A percentile compares a stretch with the other conserved stretches of the same genome.
These are phyloP conservation scores for Trichoderma koningii DNA, from an alignment of 2,329 filamentous ascomycete genomes.

Conservation along the genomic window DNA sequence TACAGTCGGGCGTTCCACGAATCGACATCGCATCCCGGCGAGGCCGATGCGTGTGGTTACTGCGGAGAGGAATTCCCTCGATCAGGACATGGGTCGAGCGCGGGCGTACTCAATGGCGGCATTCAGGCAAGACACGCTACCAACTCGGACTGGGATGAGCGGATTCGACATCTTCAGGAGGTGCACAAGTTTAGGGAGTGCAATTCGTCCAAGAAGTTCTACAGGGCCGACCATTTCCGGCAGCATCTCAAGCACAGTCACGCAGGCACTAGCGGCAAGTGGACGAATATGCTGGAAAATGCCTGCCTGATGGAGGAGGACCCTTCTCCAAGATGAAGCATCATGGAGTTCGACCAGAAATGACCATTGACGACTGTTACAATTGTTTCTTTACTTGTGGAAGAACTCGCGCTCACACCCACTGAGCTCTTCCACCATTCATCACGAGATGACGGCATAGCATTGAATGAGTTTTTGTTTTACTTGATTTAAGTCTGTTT, in stretches of 20 bases:
- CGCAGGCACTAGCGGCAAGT: constrained; percentile 93
- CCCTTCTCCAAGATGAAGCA: constrained; percentile 37
- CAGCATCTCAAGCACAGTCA: constrained; percentile 98
- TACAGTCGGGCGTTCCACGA: constrained; percentile 85
- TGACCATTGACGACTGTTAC: background rate
- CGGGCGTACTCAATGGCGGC: constrained; percentile 39
- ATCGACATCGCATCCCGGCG: constrained; percentile 66
- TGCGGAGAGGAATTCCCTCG: constrained; percentile 86
- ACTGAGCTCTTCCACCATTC: background rate
- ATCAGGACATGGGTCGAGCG: constrained; percentile 46
- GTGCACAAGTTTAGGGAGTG: constrained; percentile 97
- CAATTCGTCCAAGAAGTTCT: constrained; percentile 98
- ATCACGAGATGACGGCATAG: constrained; percentile 15
- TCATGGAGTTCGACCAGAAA: background rate
- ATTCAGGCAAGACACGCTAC: constrained; percentile 56
- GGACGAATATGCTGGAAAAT: constrained; percentile 97
- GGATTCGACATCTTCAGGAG: constrained; percentile 83
- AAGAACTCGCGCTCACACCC: background rate
- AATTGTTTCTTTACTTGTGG: no score
- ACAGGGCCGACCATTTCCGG: constrained; percentile 93
- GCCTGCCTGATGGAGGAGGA: constrained; percentile 94
- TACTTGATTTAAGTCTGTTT: background rate
- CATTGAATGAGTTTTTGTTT: background rate
- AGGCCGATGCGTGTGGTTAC: constrained; percentile 85
- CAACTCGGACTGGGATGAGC: constrained; percentile 83